Conservation (phyloP, 306 rosid genomes). For the Canavalia ensiformis region DNA sequence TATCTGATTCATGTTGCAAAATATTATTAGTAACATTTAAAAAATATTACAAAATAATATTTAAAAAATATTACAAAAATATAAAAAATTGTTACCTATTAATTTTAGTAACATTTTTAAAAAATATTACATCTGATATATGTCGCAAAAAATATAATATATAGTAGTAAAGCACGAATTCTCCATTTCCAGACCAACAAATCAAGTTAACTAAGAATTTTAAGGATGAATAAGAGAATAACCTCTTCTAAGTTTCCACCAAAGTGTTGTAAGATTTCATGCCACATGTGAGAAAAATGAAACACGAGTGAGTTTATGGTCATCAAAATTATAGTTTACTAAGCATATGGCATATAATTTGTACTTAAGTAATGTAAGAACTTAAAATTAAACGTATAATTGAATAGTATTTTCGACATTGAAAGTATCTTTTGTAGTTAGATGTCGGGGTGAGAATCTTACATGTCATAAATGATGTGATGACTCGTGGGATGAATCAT, state of each 20-base stretch:
- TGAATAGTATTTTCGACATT: conserved; percentile 28
- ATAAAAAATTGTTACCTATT: too few relatives aligned
- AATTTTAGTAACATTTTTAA: too few relatives aligned
- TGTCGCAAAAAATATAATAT: too few relatives aligned
- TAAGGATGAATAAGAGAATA: not conserved
- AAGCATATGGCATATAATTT: conserved; percentile 7
- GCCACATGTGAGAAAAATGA: conserved; percentile 39
- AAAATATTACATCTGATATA: too few relatives aligned
- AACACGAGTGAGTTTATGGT: conserved; percentile 5
- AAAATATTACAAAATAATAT: too few relatives aligned
- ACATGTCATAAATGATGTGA: too few relatives aligned
- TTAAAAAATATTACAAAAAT: too few relatives aligned
- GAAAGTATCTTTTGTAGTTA: conserved; percentile 40
- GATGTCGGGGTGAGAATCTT: conserved; percentile 30
- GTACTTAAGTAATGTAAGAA: conserved; percentile 18
- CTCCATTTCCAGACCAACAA: conserved; percentile 34
- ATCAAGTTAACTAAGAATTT: conserved; percentile 33
- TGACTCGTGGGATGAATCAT: too few relatives aligned
- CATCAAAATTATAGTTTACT: not conserved
- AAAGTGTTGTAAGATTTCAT: conserved; percentile 35
- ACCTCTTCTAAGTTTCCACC: conserved; percentile 35
- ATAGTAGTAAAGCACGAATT: not conserved
- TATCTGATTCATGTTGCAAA: too few relatives aligned
- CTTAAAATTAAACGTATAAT: conserved; percentile 31
- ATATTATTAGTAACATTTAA: too few relatives aligned